A percentile compares a stretch with the other conserved stretches of the same genome.
Evolutionary conservation across 352 stramenopile species (phyloP).

Genomic region (Phytopythium aichiense): DNA sequence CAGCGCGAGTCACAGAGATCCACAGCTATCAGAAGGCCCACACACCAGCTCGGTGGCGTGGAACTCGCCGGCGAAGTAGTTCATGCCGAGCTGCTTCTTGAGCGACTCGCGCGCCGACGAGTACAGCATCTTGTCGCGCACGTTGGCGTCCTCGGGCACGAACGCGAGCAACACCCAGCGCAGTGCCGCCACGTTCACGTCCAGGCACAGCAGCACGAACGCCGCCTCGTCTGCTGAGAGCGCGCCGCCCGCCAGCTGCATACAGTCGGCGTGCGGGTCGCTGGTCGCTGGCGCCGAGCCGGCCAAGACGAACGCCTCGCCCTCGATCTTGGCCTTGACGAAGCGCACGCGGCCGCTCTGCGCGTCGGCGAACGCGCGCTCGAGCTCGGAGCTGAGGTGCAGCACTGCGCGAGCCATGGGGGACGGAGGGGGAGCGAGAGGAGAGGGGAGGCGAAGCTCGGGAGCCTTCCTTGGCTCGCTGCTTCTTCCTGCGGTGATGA

Average conservation of each 20-base stretch:
- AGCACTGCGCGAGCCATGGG: slow-evolving; percentile 66
- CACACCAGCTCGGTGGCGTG: slow-evolving; percentile 75
- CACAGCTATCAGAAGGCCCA: background rate
- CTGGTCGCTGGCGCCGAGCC: slow-evolving; percentile 29
- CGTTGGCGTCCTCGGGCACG: slow-evolving; percentile 68
- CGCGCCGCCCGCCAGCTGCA: slow-evolving; percentile 18
- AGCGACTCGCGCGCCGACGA: slow-evolving; percentile 88
- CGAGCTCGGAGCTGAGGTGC: slow-evolving; percentile 52
- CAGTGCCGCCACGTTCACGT: slow-evolving; percentile 62
- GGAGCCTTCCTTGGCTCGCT: background rate
- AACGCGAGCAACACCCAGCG: slow-evolving; percentile 81
- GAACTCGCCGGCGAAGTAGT: slow-evolving; percentile 90
- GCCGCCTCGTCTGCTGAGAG: slow-evolving; percentile 40
- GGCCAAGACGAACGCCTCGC: slow-evolving; percentile 59
- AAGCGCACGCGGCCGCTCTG: slow-evolving; percentile 66
- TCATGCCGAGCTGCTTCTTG: slow-evolving; percentile 88
- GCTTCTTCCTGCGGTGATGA: background rate
- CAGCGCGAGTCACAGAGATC: background rate
- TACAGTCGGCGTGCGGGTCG: slow-evolving; percentile 41
- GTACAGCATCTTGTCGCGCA: slow-evolving; percentile 91
- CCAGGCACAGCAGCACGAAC: slow-evolving; percentile 76
- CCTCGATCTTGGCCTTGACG: slow-evolving; percentile 61
- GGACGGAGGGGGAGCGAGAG: background rate
- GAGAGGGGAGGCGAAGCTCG: background rate
- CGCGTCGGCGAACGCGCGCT: slow-evolving; percentile 64